These are phyloP conservation scores for Colletotrichum simmondsii DNA, from an alignment of 2,329 filamentous ascomycete species.

Conservation along the genomic window DNA sequence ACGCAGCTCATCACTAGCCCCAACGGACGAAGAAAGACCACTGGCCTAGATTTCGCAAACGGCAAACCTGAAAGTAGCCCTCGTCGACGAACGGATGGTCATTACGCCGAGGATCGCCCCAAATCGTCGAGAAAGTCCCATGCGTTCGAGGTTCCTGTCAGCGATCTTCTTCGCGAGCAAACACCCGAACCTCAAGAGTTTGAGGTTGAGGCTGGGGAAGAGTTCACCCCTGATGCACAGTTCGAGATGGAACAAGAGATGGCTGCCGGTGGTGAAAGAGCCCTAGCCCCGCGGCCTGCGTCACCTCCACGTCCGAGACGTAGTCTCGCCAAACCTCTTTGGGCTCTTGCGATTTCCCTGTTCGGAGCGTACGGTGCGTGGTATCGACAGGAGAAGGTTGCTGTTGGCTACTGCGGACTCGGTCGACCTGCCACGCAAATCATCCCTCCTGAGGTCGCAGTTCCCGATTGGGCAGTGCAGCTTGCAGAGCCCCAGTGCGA, in stretches of 20 bases:
- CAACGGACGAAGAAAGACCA: constrained; percentile 61
- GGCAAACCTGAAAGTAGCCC: constrained; percentile 46
- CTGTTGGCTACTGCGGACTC: constrained; percentile 93
- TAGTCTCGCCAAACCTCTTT: constrained; percentile 72
- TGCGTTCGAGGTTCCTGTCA: constrained; percentile 67
- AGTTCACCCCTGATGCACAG: constrained; percentile 93
- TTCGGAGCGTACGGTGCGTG: constrained; percentile 80
- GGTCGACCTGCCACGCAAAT: constrained; percentile 70
- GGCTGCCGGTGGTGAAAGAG: constrained; percentile 62
- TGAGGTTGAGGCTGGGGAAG: constrained; percentile 78
- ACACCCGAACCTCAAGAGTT: constrained; percentile 43
- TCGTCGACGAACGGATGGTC: constrained; percentile 55
- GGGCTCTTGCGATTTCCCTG: constrained; percentile 76
- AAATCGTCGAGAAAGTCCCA: constrained; percentile 52
- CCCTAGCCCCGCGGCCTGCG: constrained; percentile 55
- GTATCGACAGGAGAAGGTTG: constrained; percentile 96
- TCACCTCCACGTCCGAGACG: constrained; percentile 51
- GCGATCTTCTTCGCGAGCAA: constrained; percentile 47
- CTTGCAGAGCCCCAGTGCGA: constrained; percentile 86
- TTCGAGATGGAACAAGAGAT: constrained; percentile 81
- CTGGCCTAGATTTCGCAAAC: constrained; percentile 39
- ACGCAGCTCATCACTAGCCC: constrained; percentile 60
- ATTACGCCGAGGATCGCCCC: constrained; percentile 19
- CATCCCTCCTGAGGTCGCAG: constrained; percentile 57
- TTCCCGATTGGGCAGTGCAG: constrained; percentile 79